These are phyloP conservation scores for Nemania sp. DNA, from an alignment of 2,329 filamentous ascomycete genomes.

Conservation along the genomic window DNA sequence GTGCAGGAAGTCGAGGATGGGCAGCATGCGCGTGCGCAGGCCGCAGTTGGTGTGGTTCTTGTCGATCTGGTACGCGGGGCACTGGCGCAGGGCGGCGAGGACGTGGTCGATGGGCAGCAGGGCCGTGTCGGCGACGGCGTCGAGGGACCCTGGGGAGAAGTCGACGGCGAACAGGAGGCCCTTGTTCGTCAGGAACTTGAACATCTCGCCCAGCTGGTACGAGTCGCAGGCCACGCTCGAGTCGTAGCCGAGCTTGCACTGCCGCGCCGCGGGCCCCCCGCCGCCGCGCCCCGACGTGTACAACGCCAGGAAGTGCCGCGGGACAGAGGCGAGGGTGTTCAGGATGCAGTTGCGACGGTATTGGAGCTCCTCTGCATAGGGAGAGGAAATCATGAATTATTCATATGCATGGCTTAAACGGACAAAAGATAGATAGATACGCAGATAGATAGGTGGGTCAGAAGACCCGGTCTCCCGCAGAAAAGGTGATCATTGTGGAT, in stretches of 20 bases:
- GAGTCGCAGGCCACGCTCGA: constrained; percentile 73
- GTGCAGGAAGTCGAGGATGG: constrained; percentile 67
- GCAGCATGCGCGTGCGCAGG: constrained; percentile 65
- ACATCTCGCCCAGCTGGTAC: constrained; percentile 78
- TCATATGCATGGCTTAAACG: constrained; percentile 14
- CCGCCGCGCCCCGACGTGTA: constrained; percentile 67
- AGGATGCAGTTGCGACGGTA: constrained; percentile 69
- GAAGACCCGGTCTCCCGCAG: too few relatives aligned
- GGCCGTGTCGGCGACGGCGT: constrained; percentile 53
- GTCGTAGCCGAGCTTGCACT: constrained; percentile 77
- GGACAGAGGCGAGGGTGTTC: constrained; percentile 70
- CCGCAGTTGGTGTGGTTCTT: constrained; percentile 75
- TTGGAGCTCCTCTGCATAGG: constrained; percentile 63
- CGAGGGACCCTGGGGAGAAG: constrained; percentile 55
- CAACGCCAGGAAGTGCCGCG: constrained; percentile 66
- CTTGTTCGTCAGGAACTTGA: constrained; percentile 69
- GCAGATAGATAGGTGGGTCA: too few relatives aligned
- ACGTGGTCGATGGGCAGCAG: constrained; percentile 65
- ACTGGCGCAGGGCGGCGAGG: constrained; percentile 65
- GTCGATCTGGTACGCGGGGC: constrained; percentile 75
- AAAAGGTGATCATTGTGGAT: too few relatives aligned
- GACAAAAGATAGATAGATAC: too few relatives aligned
- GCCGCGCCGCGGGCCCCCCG: too few relatives aligned
- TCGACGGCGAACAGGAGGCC: constrained; percentile 64
- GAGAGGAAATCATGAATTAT: constrained; percentile 21